Conservation (phyloP, 805 yeast genomes). For the Yamadazyma insecticola region DNA sequence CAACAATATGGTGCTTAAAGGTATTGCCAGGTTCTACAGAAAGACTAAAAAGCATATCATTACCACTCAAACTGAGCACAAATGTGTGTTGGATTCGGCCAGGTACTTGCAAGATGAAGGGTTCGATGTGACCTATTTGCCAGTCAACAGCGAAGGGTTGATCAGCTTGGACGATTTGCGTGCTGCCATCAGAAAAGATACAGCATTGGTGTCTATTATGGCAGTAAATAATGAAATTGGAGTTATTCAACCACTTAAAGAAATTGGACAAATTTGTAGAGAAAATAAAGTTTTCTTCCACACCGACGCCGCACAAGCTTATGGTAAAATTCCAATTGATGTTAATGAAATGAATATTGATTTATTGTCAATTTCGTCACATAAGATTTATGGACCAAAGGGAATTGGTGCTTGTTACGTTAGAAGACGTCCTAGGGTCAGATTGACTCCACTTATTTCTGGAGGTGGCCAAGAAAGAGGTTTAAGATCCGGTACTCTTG, state of each 20-base stretch:
- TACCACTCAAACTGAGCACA: constrained; percentile 96
- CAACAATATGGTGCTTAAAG: constrained; percentile 91
- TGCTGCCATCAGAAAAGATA: constrained; percentile 82
- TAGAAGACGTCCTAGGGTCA: constrained; percentile 96
- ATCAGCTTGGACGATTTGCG: constrained; percentile 74
- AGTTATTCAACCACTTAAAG: constrained; percentile 92
- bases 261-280: constrained; percentile 85
- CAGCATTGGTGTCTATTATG: constrained; percentile 88
- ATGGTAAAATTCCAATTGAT: constrained; percentile 88
- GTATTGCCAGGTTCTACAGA: constrained; percentile 89
- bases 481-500: constrained; percentile 90
- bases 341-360: constrained; percentile 93
- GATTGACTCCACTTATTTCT: constrained; percentile 88
- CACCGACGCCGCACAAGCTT: constrained; percentile 96
- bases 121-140: constrained; percentile 89
- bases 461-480: constrained; percentile 99
- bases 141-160: constrained; percentile 78
- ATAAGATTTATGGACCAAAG: constrained; percentile 96
- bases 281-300: constrained; percentile 91
- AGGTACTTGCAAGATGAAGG: constrained; percentile 96
- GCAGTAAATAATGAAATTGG: constrained; percentile 98
- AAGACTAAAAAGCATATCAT: constrained; percentile 90
- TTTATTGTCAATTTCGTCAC: constrained; percentile 88
- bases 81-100: constrained; percentile 96
- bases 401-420: constrained; percentile 95